Evolutionary conservation across 2,329 filamentous ascomycete species (phyloP).

Genomic region (Cadophora sp.): DNA sequence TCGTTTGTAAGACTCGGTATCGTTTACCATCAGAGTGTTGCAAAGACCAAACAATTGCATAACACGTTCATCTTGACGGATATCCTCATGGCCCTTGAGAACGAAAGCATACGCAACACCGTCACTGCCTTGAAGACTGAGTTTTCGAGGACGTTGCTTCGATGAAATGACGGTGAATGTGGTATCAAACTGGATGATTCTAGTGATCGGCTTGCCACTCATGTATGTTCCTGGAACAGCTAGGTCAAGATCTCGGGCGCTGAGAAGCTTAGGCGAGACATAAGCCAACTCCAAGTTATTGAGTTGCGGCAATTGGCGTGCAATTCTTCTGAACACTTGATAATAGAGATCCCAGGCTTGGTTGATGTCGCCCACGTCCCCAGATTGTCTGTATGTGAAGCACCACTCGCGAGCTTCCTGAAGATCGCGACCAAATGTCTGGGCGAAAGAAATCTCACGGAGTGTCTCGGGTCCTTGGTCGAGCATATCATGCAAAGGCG

Average conservation of each 20-base stretch:
- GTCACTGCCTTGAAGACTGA: conserved; percentile 88
- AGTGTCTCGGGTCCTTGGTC: conserved; percentile 92
- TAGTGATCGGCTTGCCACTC: conserved; percentile 77
- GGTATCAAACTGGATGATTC: conserved; percentile 88
- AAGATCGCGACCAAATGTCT: conserved; percentile 94
- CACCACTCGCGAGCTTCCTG: conserved; percentile 97
- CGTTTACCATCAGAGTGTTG: conserved; percentile 92
- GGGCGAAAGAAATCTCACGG: conserved; percentile 94
- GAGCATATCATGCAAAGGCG: conserved; percentile 89
- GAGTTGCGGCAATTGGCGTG: conserved; percentile 89
- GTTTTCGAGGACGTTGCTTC: conserved; percentile 92
- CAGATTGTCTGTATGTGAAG: conserved; percentile 85
- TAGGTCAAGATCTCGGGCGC: conserved; percentile 84
- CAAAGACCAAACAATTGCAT: conserved; percentile 99
- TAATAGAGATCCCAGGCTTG: conserved; percentile 99
- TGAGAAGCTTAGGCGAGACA: conserved; percentile 91
- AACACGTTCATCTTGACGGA: conserved; percentile 96
- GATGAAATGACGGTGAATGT: conserved; percentile 93
- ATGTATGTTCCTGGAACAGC: conserved; percentile 96
- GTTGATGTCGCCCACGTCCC: conserved; percentile 92
- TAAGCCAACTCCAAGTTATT: conserved; percentile 94
- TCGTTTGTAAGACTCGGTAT: conserved; percentile 95
- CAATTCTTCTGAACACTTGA: conserved; percentile 95
- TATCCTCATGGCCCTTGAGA: conserved; percentile 99
- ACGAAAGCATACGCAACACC: conserved; percentile 86